These are phyloP conservation scores for Bacidia gigantensis DNA, from an alignment of 495 filamentous ascomycete species.

Conservation along the genomic window DNA sequence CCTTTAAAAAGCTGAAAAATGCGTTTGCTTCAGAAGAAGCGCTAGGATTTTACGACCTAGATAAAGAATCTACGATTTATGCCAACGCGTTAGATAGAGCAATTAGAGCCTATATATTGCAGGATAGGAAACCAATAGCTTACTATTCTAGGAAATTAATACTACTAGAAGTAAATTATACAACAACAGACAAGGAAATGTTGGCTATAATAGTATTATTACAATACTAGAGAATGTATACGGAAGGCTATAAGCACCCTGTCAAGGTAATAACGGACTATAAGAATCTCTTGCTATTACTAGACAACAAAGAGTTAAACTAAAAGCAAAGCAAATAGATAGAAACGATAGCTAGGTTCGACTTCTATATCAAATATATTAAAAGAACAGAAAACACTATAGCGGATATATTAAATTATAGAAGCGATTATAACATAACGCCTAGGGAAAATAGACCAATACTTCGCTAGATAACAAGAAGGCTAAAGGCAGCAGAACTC, in stretches of 20 bases:
- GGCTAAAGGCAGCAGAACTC: not conserved
- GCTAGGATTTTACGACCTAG: not conserved
- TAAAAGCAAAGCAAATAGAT: not conserved
- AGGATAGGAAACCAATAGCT: not conserved
- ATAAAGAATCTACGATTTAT: not conserved
- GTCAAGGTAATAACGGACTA: not conserved
- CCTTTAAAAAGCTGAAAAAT: not conserved
- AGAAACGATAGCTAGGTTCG: not conserved
- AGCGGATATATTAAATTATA: not conserved
- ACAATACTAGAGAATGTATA: not conserved
- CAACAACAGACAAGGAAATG: not conserved
- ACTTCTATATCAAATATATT: not conserved
- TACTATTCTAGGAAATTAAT: not conserved
- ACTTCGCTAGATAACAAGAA: not conserved
- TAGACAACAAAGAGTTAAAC: not conserved
- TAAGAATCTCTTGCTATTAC: not conserved
- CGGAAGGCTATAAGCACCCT: not conserved
- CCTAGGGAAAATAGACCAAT: not conserved
- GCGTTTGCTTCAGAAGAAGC: not conserved
- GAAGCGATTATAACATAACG: not conserved
- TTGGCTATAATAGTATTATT: constrained; percentile 1
- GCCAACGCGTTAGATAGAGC: not conserved
- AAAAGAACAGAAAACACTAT: not conserved
- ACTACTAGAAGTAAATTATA: not conserved
- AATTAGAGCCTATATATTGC: not conserved